Conservation (phyloP, 78 protist species). For the Dictyostelium brefeldianum region DNA sequence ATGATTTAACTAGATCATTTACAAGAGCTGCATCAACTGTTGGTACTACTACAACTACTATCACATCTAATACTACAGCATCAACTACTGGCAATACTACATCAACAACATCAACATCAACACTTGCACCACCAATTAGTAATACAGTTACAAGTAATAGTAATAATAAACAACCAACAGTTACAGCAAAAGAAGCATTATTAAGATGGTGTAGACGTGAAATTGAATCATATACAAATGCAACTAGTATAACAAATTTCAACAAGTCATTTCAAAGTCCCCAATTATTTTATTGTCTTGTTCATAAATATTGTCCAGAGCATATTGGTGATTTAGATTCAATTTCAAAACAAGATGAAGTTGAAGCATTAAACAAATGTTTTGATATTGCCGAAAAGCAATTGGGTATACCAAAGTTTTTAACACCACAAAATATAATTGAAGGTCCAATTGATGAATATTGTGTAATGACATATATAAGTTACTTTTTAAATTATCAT, state of each 20-base stretch:
- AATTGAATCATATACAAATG: slow-evolving; percentile 10
- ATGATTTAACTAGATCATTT: slow-evolving; percentile 1
- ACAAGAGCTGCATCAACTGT: neutral
- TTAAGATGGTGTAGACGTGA: slow-evolving; percentile 71
- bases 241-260: slow-evolving; percentile 40
- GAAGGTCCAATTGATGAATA: slow-evolving; percentile 69
- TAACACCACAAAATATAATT: slow-evolving; percentile 41
- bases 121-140: neutral
- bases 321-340: slow-evolving; percentile 12
- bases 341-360: slow-evolving; percentile 13
- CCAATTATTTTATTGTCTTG: slow-evolving; percentile 41
- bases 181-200: slow-evolving; percentile 36
- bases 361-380: slow-evolving; percentile 18
- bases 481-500: slow-evolving; percentile 52
- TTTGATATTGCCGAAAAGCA: slow-evolving; percentile 65
- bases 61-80: neutral
- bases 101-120: neutral
- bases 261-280: slow-evolving; percentile 63
- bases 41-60: neutral
- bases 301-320: slow-evolving; percentile 28
- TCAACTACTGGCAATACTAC: neutral
- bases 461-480: slow-evolving; percentile 64
- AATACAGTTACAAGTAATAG: neutral
- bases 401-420: slow-evolving; percentile 28
- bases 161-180: neutral